phyloP scores from a whole-genome alignment of 2,329 filamentous ascomycete species.

The Fusarium heterosporum region DNA sequence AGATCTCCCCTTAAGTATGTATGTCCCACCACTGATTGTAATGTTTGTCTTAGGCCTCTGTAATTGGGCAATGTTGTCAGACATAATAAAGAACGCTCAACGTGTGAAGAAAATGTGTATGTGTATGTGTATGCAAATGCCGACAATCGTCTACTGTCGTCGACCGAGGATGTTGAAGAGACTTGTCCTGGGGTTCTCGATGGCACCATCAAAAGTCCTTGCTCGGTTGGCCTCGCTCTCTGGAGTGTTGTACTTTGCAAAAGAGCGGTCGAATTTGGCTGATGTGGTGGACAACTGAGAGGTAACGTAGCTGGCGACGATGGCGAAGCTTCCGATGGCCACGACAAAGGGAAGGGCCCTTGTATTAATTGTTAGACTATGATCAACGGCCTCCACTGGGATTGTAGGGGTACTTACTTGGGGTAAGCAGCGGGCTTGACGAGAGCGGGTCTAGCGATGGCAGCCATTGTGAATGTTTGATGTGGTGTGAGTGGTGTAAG shows the following conservation, averaged over 20 bases:
- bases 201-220: conserved; percentile 50
- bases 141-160: conserved; percentile 38
- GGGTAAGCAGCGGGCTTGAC: conserved; percentile 29
- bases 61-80: background rate
- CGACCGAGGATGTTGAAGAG: conserved; percentile 52
- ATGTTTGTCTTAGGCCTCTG: conserved; percentile 1
- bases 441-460: conserved; percentile 20
- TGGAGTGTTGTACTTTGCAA: conserved; percentile 54
- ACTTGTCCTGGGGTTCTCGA: conserved; percentile 52
- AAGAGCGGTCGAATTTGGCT: conserved; percentile 53
- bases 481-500: conserved; percentile 28
- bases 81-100: conserved; percentile 38
- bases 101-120: conserved; percentile 23
- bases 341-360: conserved; percentile 39
- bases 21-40: conserved; percentile 8
- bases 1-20: conserved; percentile 14
- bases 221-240: conserved; percentile 52
- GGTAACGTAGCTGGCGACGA: conserved; percentile 51
- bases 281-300: conserved; percentile 51
- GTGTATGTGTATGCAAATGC: conserved; percentile 1
- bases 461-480: conserved; percentile 32
- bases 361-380: conserved; percentile 5
- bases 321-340: conserved; percentile 39
- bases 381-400: background rate
- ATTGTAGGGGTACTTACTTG: conserved; percentile 25